These are phyloP conservation scores for Pyrenochaeta sp. DNA, from an alignment of 2,329 filamentous ascomycete genomes.

Conservation along the genomic window DNA sequence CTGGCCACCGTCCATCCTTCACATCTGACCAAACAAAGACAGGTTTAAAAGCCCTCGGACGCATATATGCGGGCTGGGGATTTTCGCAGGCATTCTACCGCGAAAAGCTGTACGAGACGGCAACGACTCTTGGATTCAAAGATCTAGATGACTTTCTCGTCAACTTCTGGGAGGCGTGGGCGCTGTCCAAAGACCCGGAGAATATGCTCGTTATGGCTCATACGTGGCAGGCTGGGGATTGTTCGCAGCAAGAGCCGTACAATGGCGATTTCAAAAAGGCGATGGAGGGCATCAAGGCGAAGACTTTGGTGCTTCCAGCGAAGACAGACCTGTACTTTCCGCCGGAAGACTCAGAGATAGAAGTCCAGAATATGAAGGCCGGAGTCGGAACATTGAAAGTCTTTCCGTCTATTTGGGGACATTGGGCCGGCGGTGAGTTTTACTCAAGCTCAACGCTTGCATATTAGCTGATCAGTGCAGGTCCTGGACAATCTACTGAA, in stretches of 20 bases:
- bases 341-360: slow-evolving; percentile 79
- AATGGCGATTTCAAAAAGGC: slow-evolving; percentile 69
- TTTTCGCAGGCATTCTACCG: slow-evolving; percentile 83
- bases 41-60: slow-evolving; percentile 74
- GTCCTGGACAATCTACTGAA: slow-evolving; percentile 74
- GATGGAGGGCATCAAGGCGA: slow-evolving; percentile 75
- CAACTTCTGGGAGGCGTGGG: slow-evolving; percentile 80
- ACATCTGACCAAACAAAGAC: slow-evolving; percentile 61
- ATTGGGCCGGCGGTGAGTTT: slow-evolving; percentile 60
- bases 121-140: slow-evolving; percentile 65
- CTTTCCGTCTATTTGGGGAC: slow-evolving; percentile 72
- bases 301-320: slow-evolving; percentile 72
- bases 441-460: background rate
- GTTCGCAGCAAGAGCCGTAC: slow-evolving; percentile 73
- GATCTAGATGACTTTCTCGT: slow-evolving; percentile 77
- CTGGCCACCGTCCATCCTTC: slow-evolving; percentile 56
- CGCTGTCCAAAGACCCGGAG: slow-evolving; percentile 75
- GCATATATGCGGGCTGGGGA: slow-evolving; percentile 78
- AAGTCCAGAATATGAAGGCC: slow-evolving; percentile 69
- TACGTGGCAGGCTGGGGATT: slow-evolving; percentile 80
- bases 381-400: slow-evolving; percentile 64
- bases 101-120: slow-evolving; percentile 71
- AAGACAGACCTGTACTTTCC: slow-evolving; percentile 85
- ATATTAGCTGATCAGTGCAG: slow-evolving; percentile 45
- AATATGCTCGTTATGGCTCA: slow-evolving; percentile 78